Conservation (phyloP, 2,329 filamentous ascomycete genomes). For the Aspergillus fischeri region DNA sequence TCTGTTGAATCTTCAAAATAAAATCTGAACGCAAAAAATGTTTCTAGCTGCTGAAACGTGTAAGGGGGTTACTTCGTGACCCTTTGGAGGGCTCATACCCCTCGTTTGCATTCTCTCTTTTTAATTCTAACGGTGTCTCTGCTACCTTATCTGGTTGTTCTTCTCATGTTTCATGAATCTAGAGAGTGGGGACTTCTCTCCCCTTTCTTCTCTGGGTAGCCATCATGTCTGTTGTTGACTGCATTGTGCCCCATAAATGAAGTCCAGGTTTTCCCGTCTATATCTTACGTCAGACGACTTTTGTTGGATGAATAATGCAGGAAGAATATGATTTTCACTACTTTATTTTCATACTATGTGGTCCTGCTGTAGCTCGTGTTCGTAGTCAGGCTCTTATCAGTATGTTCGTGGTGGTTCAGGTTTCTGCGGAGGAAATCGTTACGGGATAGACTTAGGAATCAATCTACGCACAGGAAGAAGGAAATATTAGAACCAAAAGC, state of each 20-base stretch:
- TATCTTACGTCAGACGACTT: conserved; percentile 1
- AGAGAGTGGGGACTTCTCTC: not conserved
- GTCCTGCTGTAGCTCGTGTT: no score
- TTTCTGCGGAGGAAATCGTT: no score
- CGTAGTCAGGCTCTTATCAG: no score
- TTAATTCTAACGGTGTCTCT: conserved; percentile 1
- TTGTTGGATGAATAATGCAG: conserved; percentile 11
- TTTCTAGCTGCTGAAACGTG: conserved; percentile 3
- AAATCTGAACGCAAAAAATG: conserved; percentile 7
- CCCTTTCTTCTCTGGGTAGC: conserved; percentile 3
- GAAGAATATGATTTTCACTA: conserved; percentile 4
- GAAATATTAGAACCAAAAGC: not conserved
- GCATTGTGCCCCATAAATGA: conserved; percentile 11
- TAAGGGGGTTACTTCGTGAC: conserved; percentile 6
- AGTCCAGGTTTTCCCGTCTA: not conserved
- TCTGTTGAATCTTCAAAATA: not conserved
- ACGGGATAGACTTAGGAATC: not conserved
- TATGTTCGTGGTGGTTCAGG: no score
- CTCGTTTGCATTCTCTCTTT: conserved; percentile 18
- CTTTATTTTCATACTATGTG: not conserved
- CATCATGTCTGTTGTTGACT: conserved; percentile 10
- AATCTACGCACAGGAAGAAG: not conserved
- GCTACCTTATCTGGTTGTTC: not conserved
- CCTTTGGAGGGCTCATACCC: conserved; percentile 6
- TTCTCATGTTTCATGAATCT: conserved; percentile 4